Conservation (phyloP, 2,329 filamentous ascomycete species). For the Lomentospora prolificans region DNA sequence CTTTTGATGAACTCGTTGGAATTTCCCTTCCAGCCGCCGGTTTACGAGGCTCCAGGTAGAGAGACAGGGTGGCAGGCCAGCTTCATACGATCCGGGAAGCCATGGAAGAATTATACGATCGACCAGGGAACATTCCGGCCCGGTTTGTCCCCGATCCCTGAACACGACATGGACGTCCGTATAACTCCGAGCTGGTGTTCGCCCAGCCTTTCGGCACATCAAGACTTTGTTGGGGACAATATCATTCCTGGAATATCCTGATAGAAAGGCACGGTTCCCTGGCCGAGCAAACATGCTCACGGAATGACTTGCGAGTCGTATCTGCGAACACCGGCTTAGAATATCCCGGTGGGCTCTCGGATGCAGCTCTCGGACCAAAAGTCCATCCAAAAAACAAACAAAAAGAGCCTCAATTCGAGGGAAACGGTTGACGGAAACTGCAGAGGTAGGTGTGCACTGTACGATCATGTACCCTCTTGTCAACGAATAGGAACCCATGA, state of each 20-base stretch:
- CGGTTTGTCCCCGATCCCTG: background rate
- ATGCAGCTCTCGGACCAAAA: background rate
- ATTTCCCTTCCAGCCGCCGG: too few relatives aligned
- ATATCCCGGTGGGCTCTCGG: background rate
- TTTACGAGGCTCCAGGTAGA: too few relatives aligned
- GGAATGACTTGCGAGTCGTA: background rate
- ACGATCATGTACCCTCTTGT: background rate
- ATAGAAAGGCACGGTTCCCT: background rate
- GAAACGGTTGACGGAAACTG: background rate
- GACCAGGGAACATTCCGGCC: background rate
- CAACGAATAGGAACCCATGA: background rate
- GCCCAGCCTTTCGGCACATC: background rate
- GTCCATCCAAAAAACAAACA: background rate
- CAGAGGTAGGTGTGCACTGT: background rate
- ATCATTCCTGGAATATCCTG: background rate
- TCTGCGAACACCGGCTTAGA: background rate
- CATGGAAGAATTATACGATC: background rate
- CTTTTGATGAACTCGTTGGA: background rate
- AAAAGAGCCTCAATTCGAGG: background rate
- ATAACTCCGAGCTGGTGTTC: background rate
- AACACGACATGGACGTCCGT: background rate
- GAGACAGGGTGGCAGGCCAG: too few relatives aligned
- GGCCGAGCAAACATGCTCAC: background rate
- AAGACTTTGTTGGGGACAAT: background rate
- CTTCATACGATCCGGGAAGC: background rate